Evolutionary conservation across 805 yeast species (phyloP).

Genomic region (Cyberlindnera lachancei): DNA sequence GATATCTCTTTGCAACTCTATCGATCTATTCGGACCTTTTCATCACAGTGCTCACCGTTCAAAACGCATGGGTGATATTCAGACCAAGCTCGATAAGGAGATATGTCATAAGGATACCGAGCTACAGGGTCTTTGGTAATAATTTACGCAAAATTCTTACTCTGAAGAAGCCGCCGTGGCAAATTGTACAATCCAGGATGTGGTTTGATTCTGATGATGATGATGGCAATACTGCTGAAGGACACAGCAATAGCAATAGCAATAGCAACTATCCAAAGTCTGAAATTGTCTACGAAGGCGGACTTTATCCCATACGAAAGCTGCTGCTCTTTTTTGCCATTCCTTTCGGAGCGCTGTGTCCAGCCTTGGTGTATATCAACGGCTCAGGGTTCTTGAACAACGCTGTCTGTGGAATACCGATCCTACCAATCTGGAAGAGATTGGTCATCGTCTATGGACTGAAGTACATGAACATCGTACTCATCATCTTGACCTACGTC

Average conservation of each 20-base stretch:
- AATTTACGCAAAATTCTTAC: constrained; percentile 4
- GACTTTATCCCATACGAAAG: constrained; percentile 11
- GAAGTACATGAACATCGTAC: constrained; percentile 11
- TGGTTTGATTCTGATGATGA: no score
- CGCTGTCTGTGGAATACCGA: constrained; percentile 13
- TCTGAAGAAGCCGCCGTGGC: constrained; percentile 4
- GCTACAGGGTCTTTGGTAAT: constrained; percentile 2
- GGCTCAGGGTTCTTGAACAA: constrained; percentile 7
- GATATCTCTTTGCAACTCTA: constrained; percentile 9
- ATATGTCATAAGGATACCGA: constrained; percentile 6
- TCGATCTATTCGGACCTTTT: constrained; percentile 13
- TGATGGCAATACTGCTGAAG: no score
- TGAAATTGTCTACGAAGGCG: constrained; percentile 17
- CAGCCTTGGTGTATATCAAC: constrained; percentile 13
- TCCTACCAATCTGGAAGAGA: constrained; percentile 15
- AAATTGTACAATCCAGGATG: no score
- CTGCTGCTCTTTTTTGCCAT: neutral
- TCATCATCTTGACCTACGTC: constrained; percentile 12
- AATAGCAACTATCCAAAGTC: neutral
- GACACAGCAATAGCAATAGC: neutral
- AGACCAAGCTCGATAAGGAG: constrained; percentile 7
- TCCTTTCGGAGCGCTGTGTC: neutral
- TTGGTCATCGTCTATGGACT: constrained; percentile 13
- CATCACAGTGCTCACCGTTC: constrained; percentile 16
- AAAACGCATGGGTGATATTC: constrained; percentile 17